These are phyloP conservation scores for Paraphoma sp. DNA, from an alignment of 2,329 filamentous ascomycete species.

Conservation along the genomic window DNA sequence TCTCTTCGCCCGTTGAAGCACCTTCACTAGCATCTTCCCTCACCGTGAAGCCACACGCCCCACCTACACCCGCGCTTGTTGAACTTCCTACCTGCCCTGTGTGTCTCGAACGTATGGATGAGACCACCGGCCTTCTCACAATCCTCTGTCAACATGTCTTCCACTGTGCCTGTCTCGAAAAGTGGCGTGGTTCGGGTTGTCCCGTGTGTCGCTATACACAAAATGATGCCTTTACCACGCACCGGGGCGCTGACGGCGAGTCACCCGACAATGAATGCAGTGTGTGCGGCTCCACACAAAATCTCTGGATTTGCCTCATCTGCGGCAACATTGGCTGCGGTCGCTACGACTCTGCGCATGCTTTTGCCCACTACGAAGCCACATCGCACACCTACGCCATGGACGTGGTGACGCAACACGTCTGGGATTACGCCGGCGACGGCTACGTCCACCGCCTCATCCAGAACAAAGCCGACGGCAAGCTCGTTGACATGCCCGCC, in stretches of 20 bases:
- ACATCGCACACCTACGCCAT: conserved; percentile 91
- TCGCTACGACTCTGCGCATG: conserved; percentile 90
- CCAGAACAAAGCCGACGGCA: conserved; percentile 89
- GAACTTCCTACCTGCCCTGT: conserved; percentile 96
- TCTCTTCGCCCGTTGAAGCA: conserved; percentile 44
- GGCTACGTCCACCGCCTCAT: conserved; percentile 96
- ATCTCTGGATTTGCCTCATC: conserved; percentile 94
- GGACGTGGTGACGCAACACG: conserved; percentile 90
- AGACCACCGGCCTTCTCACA: conserved; percentile 91
- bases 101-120: conserved; percentile 97
- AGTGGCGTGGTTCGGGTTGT: conserved; percentile 93
- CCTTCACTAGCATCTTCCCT: conserved; percentile 52
- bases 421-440: conserved; percentile 97
- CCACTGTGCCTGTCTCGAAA: conserved; percentile 93
- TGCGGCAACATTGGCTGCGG: conserved; percentile 94
- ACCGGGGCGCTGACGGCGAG: conserved; percentile 47
- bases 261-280: conserved; percentile 73
- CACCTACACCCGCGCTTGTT: conserved; percentile 81
- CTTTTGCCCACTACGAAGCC: conserved; percentile 90
- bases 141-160: conserved; percentile 98
- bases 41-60: conserved; percentile 68
- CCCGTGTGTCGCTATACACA: conserved; percentile 93
- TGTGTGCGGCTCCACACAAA: conserved; percentile 78
- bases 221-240: conserved; percentile 54
- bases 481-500: conserved; percentile 86